Conservation (phyloP, 768 basidiomycete genomes). For the Tylopilus rubrobrunneus region DNA sequence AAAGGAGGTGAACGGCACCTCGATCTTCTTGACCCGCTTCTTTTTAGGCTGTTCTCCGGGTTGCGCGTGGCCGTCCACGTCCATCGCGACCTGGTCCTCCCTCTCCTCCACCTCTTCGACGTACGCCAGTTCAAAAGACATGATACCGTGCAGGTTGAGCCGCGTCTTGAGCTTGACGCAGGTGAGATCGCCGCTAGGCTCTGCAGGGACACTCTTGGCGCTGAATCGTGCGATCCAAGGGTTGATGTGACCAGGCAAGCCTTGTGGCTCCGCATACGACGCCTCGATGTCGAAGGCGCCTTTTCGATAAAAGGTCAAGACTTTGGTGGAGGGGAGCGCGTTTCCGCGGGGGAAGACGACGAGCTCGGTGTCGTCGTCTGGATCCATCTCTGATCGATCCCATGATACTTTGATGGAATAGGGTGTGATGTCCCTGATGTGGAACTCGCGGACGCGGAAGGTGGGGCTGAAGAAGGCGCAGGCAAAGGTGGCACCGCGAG, state of each 20-base stretch:
- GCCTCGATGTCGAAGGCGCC: conserved; percentile 87
- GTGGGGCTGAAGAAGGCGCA: conserved; percentile 97
- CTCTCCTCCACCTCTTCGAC: conserved; percentile 78
- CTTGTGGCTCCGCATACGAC: conserved; percentile 66
- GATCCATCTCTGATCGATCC: conserved; percentile 68
- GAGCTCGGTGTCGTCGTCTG: conserved; percentile 88
- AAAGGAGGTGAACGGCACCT: conserved; percentile 67
- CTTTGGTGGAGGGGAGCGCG: conserved; percentile 87
- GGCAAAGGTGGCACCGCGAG: conserved; percentile 93
- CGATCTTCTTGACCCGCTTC: conserved; percentile 84
- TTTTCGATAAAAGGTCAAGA: conserved; percentile 91
- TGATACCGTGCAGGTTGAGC: conserved; percentile 79
- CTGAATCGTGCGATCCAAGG: conserved; percentile 82
- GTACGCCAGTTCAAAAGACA: conserved; percentile 85
- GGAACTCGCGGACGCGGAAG: conserved; percentile 97
- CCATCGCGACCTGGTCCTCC: conserved; percentile 67
- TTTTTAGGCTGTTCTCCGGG: conserved; percentile 55
- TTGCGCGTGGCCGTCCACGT: conserved; percentile 52
- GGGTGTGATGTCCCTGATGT: conserved; percentile 76
- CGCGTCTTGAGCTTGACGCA: conserved; percentile 90
- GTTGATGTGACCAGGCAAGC: conserved; percentile 76
- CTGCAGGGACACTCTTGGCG: conserved; percentile 74
- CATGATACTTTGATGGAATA: conserved; percentile 92
- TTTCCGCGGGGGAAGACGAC: conserved; percentile 87
- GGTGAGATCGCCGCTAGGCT: conserved; percentile 66